Evolutionary conservation across 116 monocot species (phyloP).

Genomic region (Thalassia testudinum): DNA sequence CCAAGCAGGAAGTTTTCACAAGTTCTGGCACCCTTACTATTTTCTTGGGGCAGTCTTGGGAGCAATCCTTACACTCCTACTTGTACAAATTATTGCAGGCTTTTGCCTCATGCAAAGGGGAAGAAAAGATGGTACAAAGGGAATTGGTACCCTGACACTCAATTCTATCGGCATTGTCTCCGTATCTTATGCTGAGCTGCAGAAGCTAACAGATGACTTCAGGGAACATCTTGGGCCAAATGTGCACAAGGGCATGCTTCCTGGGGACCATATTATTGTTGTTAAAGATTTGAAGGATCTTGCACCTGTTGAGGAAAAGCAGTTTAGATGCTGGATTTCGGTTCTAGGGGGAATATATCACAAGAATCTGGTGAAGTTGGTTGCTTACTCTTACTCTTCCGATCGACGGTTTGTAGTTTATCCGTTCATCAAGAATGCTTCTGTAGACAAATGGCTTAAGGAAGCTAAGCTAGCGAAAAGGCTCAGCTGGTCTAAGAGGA

Average conservation of each 20-base stretch:
- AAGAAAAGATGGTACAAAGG: neutral
- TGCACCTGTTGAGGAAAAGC: conserved; percentile 5
- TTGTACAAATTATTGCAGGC: neutral
- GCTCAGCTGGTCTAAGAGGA: conserved; percentile 13
- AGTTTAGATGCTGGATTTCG: no score
- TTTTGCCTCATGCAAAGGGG: conserved; percentile 4
- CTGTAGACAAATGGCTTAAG: conserved; percentile 7
- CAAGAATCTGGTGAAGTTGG: conserved; percentile 11
- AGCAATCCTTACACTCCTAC: neutral
- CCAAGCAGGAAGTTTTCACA: no score
- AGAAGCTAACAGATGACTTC: conserved; percentile 7
- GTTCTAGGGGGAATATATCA: conserved; percentile 10
- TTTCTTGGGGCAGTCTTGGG: no score
- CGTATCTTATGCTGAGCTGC: conserved; percentile 6
- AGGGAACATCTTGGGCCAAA: conserved; percentile 8
- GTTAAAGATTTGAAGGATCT: conserved; percentile 6
- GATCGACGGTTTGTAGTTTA: conserved; percentile 8
- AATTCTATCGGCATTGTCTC: conserved; percentile 7
- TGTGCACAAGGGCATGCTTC: conserved; percentile 10
- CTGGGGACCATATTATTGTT: conserved; percentile 1
- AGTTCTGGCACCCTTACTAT: no score
- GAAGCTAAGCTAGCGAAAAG: conserved; percentile 5
- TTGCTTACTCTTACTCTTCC: conserved; percentile 8
- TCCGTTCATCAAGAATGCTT: no score
- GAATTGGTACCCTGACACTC: neutral